Percentiles rank a stretch among this genome's conserved stretches.
phyloP scores from a whole-genome alignment of 192 early-diverging fungal species.

The Coemansia sp. region DNA sequence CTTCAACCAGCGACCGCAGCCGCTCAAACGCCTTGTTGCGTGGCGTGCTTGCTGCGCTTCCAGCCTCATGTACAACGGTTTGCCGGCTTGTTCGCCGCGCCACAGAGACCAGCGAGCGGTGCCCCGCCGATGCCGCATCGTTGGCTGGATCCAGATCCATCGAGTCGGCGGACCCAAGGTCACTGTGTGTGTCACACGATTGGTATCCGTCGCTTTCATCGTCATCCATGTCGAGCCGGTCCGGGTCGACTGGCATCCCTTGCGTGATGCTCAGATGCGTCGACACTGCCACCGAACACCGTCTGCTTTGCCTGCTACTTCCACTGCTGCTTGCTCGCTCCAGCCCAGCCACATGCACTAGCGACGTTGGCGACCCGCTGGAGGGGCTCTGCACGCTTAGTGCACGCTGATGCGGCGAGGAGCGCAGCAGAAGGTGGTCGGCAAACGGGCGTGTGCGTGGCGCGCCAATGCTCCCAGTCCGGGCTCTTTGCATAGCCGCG shows the following conservation, averaged over 20 bases:
- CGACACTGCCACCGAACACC: constrained; percentile 33
- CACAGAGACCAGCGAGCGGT: not conserved
- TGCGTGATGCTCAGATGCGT: constrained; percentile 25
- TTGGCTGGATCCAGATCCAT: constrained; percentile 20
- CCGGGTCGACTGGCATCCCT: constrained; percentile 29
- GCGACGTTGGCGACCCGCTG: not conserved
- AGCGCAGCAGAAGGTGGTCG: not conserved
- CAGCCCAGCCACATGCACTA: not conserved
- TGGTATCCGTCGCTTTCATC: constrained; percentile 13
- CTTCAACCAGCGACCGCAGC: constrained; percentile 48
- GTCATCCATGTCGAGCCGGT: constrained; percentile 34
- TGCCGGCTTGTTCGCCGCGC: not conserved
- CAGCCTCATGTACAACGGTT: not conserved
- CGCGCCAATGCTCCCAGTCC: constrained; percentile 5
- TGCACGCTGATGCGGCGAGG: constrained; percentile 19
- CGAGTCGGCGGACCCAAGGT: constrained; percentile 17
- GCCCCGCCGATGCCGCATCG: constrained; percentile 10
- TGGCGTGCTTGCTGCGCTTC: constrained; percentile 24
- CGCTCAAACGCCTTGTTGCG: constrained; percentile 54
- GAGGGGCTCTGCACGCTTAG: constrained; percentile 13
- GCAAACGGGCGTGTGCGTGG: not conserved
- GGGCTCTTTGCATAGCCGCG: not conserved
- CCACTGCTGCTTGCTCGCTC: constrained; percentile 3
- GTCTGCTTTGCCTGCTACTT: constrained; percentile 14
- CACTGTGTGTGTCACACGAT: constrained; percentile 6